Evolutionary conservation across 2,329 filamentous ascomycete genomes (phyloP).

Genomic region (Monosporascus sp.): DNA sequence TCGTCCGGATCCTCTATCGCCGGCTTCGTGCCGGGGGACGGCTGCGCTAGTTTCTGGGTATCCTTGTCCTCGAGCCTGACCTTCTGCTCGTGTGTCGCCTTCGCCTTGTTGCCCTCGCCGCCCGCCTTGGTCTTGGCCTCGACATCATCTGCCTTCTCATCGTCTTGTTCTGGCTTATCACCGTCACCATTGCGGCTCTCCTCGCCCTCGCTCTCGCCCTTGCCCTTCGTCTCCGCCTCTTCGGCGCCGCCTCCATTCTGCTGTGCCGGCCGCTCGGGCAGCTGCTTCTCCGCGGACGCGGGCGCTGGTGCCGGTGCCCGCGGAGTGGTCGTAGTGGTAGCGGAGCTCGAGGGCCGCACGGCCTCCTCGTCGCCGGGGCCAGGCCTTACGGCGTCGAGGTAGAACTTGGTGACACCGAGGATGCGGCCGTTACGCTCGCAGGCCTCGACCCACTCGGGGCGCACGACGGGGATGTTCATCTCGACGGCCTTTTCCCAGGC

Average conservation of each 20-base stretch:
- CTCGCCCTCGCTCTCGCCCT: not conserved
- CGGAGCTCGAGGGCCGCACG: conserved; percentile 6
- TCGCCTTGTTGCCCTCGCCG: conserved; percentile 21
- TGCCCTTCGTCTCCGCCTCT: not conserved
- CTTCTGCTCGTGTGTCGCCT: conserved; percentile 46
- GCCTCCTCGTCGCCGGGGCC: conserved; percentile 33
- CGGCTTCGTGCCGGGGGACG: conserved; percentile 26
- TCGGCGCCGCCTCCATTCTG: conserved; percentile 7
- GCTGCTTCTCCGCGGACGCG: conserved; percentile 19
- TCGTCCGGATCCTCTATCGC: conserved; percentile 27
- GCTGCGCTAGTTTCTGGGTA: conserved; percentile 47
- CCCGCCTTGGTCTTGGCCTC: conserved; percentile 24
- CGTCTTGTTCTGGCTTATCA: conserved; percentile 5
- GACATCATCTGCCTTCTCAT: conserved; percentile 6
- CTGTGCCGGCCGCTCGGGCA: conserved; percentile 19
- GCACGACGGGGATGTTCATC: conserved; percentile 95
- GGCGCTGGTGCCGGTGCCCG: conserved; percentile 19
- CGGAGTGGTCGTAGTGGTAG: conserved; percentile 15
- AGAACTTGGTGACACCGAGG: conserved; percentile 91
- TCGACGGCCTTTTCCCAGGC: conserved; percentile 96
- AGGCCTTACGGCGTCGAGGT: conserved; percentile 70
- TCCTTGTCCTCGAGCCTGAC: conserved; percentile 50
- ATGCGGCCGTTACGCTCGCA: conserved; percentile 91
- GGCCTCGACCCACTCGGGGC: conserved; percentile 96
- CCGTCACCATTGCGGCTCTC: conserved; percentile 8